These are phyloP conservation scores for Aurifilum marmelostoma DNA, from an alignment of 2,329 filamentous ascomycete genomes.

Conservation along the genomic window DNA sequence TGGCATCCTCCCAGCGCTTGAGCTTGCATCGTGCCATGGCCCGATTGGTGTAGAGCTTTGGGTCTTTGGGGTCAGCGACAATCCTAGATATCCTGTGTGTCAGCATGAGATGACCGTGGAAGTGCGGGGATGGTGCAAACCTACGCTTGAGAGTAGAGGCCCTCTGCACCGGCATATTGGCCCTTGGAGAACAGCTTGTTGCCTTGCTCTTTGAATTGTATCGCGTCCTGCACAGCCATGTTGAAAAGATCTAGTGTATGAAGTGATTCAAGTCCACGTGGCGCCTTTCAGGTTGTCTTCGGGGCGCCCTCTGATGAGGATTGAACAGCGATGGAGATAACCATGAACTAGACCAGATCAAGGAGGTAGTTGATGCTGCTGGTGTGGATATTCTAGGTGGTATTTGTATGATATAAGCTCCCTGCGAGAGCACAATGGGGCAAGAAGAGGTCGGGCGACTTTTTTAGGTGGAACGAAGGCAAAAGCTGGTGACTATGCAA, in stretches of 20 bases:
- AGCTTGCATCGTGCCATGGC: conserved; percentile 81
- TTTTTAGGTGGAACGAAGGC: neutral
- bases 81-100: conserved; percentile 56
- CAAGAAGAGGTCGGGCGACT: neutral
- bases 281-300: neutral
- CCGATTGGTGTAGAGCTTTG: conserved; percentile 85
- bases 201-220: conserved; percentile 58
- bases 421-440: neutral
- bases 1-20: conserved; percentile 71
- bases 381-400: neutral
- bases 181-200: conserved; percentile 67
- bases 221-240: conserved; percentile 38
- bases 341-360: neutral
- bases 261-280: neutral
- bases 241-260: neutral
- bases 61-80: conserved; percentile 75
- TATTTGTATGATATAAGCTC: neutral
- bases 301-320: neutral
- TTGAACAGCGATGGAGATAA: neutral
- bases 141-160: conserved; percentile 72
- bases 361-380: neutral
- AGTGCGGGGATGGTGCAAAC: conserved; percentile 35
- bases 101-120: conserved; percentile 1
- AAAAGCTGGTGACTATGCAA: neutral
- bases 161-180: conserved; percentile 68